Base-by-base conservation (phyloP, 805 yeast species). In the Saturnispora galanensis region DNA sequence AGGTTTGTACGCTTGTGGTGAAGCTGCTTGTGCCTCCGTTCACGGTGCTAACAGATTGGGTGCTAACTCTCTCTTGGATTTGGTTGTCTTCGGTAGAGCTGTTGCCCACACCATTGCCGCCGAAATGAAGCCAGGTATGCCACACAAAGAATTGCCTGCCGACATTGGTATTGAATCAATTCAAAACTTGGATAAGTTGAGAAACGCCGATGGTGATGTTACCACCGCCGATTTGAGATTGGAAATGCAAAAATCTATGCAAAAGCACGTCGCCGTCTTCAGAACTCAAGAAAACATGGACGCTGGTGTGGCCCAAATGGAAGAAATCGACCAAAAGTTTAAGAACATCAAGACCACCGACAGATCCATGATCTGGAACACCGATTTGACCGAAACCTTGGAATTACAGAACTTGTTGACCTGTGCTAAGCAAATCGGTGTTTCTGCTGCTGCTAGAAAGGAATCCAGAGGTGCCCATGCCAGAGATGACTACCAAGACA, bases 381-480 rank as follows among this genome's bases (percentile, higher is more conserved):
- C 95, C 41, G 98, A 90, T 66, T 73, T 90, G 63, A 95, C 89
- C 43, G 98, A 90, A 73, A 85, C 97, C 45, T 74, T 93, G 57
- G 98, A 90, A 69, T 75, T 90, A 64, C 96, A 89, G 69, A 90
- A 90, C 81, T 76, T 90, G 74, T 76, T 90, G 65, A 89, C 97
- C 42, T 87, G 97, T 74, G 97, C 97, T 50, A 79, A 82, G 52
- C 98, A 93, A 74, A 89, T 97, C 43, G 97, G 97, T 31, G 71
- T 70, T 53, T 77, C 95, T 51, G 98, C 98, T 42, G 88, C 93
- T 51, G 94, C 87, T 46, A 86, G 98, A 76, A 81, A 74, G 60
- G 98, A 90, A 72, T 88, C 97, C 33, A 86, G 98, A 74, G 98
- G 98, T 72, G 97, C 98, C 41, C 98, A 90, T 63, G 97, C 98